Percentiles rank a stretch among this genome's conserved stretches.
Conservation (phyloP, 2,329 filamentous ascomycete genomes). For the Lachnum nothofagi region DNA sequence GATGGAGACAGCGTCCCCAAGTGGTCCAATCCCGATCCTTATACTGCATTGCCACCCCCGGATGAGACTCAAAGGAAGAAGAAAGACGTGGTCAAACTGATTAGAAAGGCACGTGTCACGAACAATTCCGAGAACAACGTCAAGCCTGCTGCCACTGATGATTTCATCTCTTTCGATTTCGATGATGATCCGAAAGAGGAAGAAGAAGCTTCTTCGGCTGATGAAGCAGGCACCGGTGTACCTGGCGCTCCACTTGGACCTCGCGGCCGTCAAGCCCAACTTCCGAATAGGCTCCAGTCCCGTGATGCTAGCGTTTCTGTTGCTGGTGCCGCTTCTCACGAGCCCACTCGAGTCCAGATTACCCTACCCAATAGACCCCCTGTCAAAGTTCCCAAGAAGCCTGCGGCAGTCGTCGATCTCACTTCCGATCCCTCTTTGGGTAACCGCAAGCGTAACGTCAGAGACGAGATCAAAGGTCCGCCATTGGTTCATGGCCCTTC, state of each 20-base stretch:
- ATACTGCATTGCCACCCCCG: conserved; percentile 77
- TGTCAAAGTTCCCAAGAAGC: conserved; percentile 7
- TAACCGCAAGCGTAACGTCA: conserved; percentile 68
- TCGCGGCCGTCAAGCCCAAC: neutral
- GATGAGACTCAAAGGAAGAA: conserved; percentile 70
- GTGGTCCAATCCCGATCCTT: conserved; percentile 96
- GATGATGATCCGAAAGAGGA: conserved; percentile 40
- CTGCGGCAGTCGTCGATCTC: conserved; percentile 19
- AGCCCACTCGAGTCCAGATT: neutral
- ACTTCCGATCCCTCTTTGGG: conserved; percentile 46
- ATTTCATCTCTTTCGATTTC: conserved; percentile 85
- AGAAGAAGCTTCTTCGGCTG: conserved; percentile 20
- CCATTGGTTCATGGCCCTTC: conserved; percentile 22
- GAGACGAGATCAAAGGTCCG: conserved; percentile 53
- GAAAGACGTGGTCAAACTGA: conserved; percentile 82
- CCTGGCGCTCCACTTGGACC: conserved; percentile 9
- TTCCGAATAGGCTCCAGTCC: neutral
- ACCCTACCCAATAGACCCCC: neutral
- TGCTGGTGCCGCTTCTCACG: neutral
- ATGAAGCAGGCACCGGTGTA: conserved; percentile 12
- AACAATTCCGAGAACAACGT: conserved; percentile 42
- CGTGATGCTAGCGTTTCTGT: neutral
- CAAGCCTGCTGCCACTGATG: conserved; percentile 56
- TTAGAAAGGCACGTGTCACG: conserved; percentile 78
- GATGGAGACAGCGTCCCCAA: conserved; percentile 54